Evolutionary conservation across 2,329 filamentous ascomycete species (phyloP), one percentile per base, ranked within the genome.

Genomic region (Fusarium sp.): DNA sequence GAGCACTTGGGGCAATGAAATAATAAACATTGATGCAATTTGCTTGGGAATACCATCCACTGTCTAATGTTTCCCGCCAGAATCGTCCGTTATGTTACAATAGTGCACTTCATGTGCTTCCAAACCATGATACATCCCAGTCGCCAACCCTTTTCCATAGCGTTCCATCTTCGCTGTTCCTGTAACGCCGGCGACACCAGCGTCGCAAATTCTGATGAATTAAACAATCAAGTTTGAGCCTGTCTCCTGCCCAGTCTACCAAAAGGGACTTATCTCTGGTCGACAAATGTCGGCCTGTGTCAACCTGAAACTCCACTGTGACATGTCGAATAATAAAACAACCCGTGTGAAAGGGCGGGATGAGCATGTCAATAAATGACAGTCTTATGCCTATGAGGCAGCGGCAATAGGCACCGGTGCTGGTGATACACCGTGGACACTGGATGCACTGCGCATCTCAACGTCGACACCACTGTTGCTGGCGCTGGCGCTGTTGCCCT

Each of bases 401-500:
- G 84, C 82, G 27, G 81, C 74, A 56, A 86, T 78, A n/a, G 84
- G 77, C 59, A 82, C 76, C 3, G 84, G 84, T 14, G 81, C 83
- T 0, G 86, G 85, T 6, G 86, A 87, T 57, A 83, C 84, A 6
- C 82, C 82, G n/a, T 82, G 78, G 11, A 86, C 71, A 71, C 85
- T 88, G 8, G 84, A 80, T 4, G 80, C 78, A 72, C 84, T 87
- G 59, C 79, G 82, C 80, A 86, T 86, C 73, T 89, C 87, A 25
- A 83, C 81, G 44, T 86, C 86, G 54, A 68, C 79, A 13, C 79
- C 80, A 29, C 80, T 80, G 66, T 81, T 81, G 73, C 80, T 83
- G 66, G 80, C 81, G 68, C 74, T 78, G 59, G 81, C 82, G 74
- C 84, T 86, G 77, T 85, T 85, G 64, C 79, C 77, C 62, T 83